Percentiles rank a stretch among this genome's conserved stretches.
These are phyloP conservation scores for Larix sibirica DNA, from an alignment of 83 land plant species.

Conservation along the genomic window DNA sequence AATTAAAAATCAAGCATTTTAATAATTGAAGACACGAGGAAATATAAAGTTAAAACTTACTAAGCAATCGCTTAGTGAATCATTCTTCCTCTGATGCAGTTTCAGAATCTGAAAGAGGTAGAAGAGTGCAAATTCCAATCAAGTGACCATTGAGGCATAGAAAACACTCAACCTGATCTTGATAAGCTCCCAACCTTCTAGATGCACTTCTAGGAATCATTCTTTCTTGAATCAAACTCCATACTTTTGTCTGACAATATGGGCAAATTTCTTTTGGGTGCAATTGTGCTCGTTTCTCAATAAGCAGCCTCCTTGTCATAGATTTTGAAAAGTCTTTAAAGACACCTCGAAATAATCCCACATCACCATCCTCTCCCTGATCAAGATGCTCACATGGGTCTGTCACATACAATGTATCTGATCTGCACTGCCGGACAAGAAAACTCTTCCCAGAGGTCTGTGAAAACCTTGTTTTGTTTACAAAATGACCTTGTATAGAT, in stretches of 20 bases:
- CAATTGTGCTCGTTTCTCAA: conserved; percentile 48
- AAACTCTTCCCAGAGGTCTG: conserved; percentile 90
- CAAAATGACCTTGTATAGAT: conserved; percentile 80
- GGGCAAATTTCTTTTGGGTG: conserved; percentile 82
- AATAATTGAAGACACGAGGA: background rate
- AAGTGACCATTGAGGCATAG: conserved; percentile 96
- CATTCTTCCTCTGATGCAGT: conserved; percentile 61
- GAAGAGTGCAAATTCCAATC: conserved; percentile 81
- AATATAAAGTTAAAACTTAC: background rate
- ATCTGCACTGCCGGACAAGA: conserved; percentile 70
- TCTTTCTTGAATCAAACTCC: conserved; percentile 84
- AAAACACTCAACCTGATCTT: conserved; percentile 83
- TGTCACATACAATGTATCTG: conserved; percentile 82
- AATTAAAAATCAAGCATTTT: background rate
- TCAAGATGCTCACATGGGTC: conserved; percentile 98
- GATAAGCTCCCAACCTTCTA: conserved; percentile 78
- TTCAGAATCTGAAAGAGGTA: conserved; percentile 92
- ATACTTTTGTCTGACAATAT: conserved; percentile 77
- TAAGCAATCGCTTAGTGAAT: background rate
- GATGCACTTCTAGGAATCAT: conserved; percentile 87
- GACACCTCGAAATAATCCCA: conserved; percentile 89
- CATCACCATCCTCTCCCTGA: conserved; percentile 93
- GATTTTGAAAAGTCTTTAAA: conserved; percentile 77
- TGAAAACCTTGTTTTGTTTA: conserved; percentile 77
- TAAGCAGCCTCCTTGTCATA: conserved; percentile 64